These are phyloP conservation scores for Corylus heterophylla DNA, from an alignment of 306 rosid species.

Conservation along the genomic window DNA sequence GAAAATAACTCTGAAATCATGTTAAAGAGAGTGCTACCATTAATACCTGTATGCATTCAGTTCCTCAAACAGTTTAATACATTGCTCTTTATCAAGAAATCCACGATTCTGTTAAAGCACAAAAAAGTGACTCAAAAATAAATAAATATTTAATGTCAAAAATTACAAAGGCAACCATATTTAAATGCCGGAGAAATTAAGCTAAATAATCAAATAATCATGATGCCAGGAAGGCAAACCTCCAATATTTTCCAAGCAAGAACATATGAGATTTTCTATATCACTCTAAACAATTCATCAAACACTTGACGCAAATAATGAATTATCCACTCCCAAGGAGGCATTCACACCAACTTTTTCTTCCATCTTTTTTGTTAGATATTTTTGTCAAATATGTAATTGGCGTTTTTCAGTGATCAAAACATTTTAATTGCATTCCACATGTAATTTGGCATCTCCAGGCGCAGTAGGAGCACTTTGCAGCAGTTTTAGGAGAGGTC, in stretches of 20 bases:
- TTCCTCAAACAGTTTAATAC: conserved; percentile 81
- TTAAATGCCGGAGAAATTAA: conserved; percentile 21
- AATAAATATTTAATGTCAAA: conserved; percentile 16
- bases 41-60: conserved; percentile 81
- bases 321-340: background rate
- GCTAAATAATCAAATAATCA: background rate
- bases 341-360: background rate
- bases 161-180: conserved; percentile 19
- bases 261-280: background rate
- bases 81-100: conserved; percentile 66
- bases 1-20: conserved; percentile 25
- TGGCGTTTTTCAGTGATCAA: too few relatives aligned
- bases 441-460: too few relatives aligned
- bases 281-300: background rate
- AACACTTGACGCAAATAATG: background rate
- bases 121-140: conserved; percentile 29
- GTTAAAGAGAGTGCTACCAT: conserved; percentile 12
- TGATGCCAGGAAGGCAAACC: background rate
- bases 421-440: too few relatives aligned
- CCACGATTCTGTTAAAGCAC: conserved; percentile 53
- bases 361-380: background rate
- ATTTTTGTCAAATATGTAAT: too few relatives aligned
- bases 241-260: background rate
- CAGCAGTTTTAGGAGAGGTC: too few relatives aligned
- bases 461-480: too few relatives aligned